Base-by-base conservation (phyloP, 805 yeast species). In the Hanseniaspora pseudoguilliermondii region DNA sequence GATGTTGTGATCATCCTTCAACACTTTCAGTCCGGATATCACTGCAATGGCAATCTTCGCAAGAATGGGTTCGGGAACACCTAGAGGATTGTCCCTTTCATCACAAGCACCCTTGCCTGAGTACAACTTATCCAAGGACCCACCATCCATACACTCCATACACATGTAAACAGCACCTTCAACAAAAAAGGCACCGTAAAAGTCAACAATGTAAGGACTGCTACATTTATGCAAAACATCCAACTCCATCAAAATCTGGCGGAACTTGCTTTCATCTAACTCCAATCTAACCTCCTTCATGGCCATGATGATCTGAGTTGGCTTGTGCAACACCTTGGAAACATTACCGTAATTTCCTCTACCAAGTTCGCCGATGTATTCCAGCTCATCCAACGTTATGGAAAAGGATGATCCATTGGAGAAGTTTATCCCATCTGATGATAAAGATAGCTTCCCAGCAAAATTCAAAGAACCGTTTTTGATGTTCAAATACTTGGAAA, bases 121-220 rank as follows among this genome's bases (percentile, higher is more conserved):
- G 68, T 89, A 91, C 16, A 90, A 75, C 65, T 85, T 86, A 69
- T 91, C 96, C 58, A 91, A 71, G 0, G 96, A 87, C 0, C 96
- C 96, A 49, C 96, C 97, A 68, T 88, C 95, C 98, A 91, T 91
- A 68, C 82, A 87, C 71, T 91, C 98, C 79, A 91, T 91, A 71
- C 97, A 93, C 87, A 91, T 88, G 71, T 90, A 93, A 29, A 91
- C 98, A 0, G 97, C 96, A 48, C 97, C 96, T 70, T 93, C 98
- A 35, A 88, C 88, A 66, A 91, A 93, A 65, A 91, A 91, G 1
- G 98, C 98, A 44, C 98, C 98, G 65, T 86, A 93, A 64, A 93
- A 93, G 64, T 91, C 97, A 42, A 93, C 96, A 66, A 93, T 90
- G 67, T 81, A 87, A 2, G 93, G 95, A 16, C 95, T 83, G 60